Evolutionary conservation across 2,329 filamentous ascomycete species (phyloP).

Genomic region (Alternaria atra): DNA sequence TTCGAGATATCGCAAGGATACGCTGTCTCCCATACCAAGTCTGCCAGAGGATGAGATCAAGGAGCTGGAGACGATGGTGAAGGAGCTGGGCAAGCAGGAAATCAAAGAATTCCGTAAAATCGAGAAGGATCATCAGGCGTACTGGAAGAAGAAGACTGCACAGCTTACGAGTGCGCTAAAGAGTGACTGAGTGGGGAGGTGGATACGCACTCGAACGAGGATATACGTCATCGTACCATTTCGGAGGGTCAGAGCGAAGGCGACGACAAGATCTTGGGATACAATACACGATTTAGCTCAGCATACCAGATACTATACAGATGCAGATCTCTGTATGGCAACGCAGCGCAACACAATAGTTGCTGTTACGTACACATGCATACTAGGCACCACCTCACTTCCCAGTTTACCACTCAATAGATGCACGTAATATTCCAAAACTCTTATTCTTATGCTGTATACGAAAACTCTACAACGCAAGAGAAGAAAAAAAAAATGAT

Average conservation of each 20-base stretch:
- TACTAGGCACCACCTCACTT: too few relatives aligned
- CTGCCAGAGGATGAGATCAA: constrained; percentile 24
- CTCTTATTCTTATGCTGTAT: neutral
- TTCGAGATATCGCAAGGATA: constrained; percentile 14
- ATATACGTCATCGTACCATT: neutral
- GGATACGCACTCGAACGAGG: neutral
- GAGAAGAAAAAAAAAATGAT: neutral
- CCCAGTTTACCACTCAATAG: neutral
- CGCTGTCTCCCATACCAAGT: constrained; percentile 11
- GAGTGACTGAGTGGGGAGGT: constrained; percentile 21
- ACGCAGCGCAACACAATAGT: neutral
- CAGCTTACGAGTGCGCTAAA: constrained; percentile 25
- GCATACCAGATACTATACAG: neutral
- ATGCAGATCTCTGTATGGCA: neutral
- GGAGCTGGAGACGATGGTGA: constrained; percentile 25
- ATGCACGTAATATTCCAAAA: neutral
- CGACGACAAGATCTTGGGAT: neutral
- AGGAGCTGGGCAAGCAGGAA: constrained; percentile 30
- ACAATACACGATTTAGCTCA: neutral
- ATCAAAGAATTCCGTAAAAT: constrained; percentile 28
- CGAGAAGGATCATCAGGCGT: constrained; percentile 34
- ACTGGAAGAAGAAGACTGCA: constrained; percentile 38
- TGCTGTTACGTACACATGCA: neutral
- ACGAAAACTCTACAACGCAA: neutral
- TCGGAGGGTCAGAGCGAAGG: neutral